These are phyloP conservation scores for Alternaria arborescens DNA, from an alignment of 2,329 filamentous ascomycete genomes.

Conservation along the genomic window DNA sequence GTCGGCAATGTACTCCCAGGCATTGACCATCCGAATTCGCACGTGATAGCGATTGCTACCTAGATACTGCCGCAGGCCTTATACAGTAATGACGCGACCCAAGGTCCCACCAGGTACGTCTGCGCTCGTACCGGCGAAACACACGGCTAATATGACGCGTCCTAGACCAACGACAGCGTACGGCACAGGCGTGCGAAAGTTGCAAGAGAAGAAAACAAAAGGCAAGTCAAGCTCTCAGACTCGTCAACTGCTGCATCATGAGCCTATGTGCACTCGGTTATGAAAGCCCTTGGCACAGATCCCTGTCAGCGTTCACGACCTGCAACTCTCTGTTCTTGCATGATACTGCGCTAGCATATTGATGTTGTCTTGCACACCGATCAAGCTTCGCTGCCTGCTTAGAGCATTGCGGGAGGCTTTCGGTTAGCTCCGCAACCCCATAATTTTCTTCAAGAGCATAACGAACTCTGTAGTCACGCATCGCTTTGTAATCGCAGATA, in stretches of 20 bases:
- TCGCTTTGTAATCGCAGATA: background rate
- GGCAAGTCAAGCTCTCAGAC: constrained; percentile 54
- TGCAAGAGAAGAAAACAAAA: constrained; percentile 75
- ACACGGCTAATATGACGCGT: constrained; percentile 58
- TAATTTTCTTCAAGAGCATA: background rate
- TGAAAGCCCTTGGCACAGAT: background rate
- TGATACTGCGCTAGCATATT: background rate
- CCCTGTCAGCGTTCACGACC: background rate
- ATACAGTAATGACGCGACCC: constrained; percentile 43
- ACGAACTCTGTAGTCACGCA: background rate
- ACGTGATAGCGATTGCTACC: constrained; percentile 29
- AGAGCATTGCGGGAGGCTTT: background rate
- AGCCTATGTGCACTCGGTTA: background rate
- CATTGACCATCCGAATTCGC: constrained; percentile 22
- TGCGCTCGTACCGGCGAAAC: constrained; percentile 14
- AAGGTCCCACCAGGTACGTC: constrained; percentile 46
- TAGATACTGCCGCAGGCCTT: constrained; percentile 10
- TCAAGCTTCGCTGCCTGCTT: background rate
- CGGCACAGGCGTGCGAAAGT: constrained; percentile 69
- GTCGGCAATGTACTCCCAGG: constrained; percentile 32
- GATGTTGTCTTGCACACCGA: background rate
- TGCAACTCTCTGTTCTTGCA: background rate
- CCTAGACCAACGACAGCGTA: constrained; percentile 70
- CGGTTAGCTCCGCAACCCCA: background rate
- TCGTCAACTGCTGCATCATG: constrained; percentile 7